Conservation (phyloP, 140 eudicot genomes). For the Oenanthe javanica region DNA sequence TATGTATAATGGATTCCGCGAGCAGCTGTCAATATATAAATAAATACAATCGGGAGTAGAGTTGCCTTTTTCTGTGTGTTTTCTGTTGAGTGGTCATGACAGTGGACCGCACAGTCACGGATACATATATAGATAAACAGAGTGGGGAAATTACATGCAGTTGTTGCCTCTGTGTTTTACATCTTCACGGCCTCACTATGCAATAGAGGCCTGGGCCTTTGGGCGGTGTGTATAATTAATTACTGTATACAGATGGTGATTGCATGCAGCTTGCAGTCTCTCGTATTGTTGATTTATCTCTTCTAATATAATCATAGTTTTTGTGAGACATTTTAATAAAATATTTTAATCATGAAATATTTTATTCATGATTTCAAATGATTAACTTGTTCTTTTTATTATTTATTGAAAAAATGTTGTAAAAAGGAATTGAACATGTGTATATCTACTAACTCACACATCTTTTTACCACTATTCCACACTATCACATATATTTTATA, state of each 20-base stretch:
- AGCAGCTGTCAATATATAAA: background rate
- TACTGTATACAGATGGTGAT: background rate
- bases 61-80: background rate
- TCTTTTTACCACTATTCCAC: no score
- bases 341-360: no score
- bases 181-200: background rate
- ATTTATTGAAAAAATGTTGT: no score
- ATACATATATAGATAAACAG: background rate
- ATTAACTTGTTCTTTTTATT: no score
- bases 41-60: background rate
- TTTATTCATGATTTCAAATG: no score
- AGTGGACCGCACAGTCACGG: conserved; percentile 10
- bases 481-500: no score
- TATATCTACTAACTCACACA: no score
- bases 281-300: no score
- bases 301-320: no score
- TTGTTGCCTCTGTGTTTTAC: background rate
- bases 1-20: no score
- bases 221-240: background rate
- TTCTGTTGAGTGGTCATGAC: background rate
- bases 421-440: no score
- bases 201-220: background rate
- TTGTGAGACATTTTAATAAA: no score
- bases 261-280: background rate
- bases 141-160: background rate